Base-by-base conservation (phyloP, 2,329 filamentous ascomycete species). In the Diaporthe vexans region DNA sequence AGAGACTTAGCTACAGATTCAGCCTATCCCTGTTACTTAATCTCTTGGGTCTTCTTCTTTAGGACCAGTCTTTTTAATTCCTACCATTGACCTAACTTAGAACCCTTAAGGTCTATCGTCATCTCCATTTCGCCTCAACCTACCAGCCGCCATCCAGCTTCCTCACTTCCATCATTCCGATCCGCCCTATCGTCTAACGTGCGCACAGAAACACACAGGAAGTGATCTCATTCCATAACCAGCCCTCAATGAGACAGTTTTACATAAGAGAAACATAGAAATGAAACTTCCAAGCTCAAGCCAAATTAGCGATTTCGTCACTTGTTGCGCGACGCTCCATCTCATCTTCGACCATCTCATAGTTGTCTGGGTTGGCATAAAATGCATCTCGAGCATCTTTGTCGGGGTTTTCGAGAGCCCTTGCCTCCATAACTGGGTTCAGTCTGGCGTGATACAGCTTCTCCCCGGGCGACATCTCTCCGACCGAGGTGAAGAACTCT, bases 301-400 rank as follows among this genome's bases (percentile, higher is more conserved):
- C 19, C n/a, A 43, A 11, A 26, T n/a, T 43, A 61, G 57, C 35
- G 57, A n/a, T 15, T 43, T 61, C 58, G n/a, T 43, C 58, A 29
- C n/a, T 21, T 26, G n/a, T 61, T 40, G 26, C 37, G 15, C 7
- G 15, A 43, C 58, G 58, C 58, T 43, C 58, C 58, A 61, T 17
- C n/a, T 61, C 58, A 61, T 61, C 58, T 37, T 61, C 58, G n/a
- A 61, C 15, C 58, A 61, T 19, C 35, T 43, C 58, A 61, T 61
- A 61, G 58, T 26, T 61, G 58, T 61, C 58, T 11, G 58, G 58
- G 58, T 61, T 19, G 58, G 58, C 58, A 13, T 10, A 61, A 43
- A 61, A 43, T 26, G 58, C 58, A 26, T 61, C 26, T 3, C n/a
- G 58, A 26, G 58, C 58, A 61, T 61, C n/a, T 43, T 61, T 35